phyloP scores from a whole-genome alignment of 768 basidiomycete genomes.

The Kwoniella pini region DNA sequence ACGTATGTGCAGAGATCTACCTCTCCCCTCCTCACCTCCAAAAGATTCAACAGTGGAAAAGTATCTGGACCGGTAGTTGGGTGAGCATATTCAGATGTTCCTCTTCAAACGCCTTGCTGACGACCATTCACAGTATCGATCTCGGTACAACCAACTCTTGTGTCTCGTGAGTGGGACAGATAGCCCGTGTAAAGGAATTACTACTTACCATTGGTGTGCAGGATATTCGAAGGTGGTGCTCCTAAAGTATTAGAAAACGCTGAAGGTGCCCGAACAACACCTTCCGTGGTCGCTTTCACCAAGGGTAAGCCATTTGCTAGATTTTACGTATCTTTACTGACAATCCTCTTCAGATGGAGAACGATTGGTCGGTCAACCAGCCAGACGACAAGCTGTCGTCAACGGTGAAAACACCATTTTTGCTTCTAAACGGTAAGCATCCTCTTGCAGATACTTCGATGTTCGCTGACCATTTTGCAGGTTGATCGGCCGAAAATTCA shows the following conservation, averaged over 20 bases:
- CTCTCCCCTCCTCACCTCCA: constrained; percentile 57
- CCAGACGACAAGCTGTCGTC: constrained; percentile 95
- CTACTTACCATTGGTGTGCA: constrained; percentile 55
- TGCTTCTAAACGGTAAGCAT: constrained; percentile 58
- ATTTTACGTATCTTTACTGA: neutral
- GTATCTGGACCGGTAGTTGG: constrained; percentile 62
- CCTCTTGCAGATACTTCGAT: neutral
- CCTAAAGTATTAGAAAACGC: constrained; percentile 95
- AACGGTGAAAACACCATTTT: constrained; percentile 93
- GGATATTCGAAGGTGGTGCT: constrained; percentile 90
- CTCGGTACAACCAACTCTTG: constrained; percentile 63
- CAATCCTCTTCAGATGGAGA: constrained; percentile 68
- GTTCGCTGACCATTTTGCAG: constrained; percentile 24
- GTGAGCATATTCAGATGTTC: constrained; percentile 17
- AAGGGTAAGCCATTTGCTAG: constrained; percentile 57
- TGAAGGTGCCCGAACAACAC: constrained; percentile 96
- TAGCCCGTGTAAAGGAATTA: too few species aligned
- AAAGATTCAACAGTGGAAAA: constrained; percentile 94
- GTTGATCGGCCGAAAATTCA: constrained; percentile 84
- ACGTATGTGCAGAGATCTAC: constrained; percentile 28
- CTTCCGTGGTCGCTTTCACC: constrained; percentile 97
- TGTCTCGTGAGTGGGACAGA: constrained; percentile 52
- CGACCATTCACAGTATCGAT: constrained; percentile 73
- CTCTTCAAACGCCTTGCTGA: constrained; percentile 62
- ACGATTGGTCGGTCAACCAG: constrained; percentile 91